phyloP scores from a whole-genome alignment of 2,329 filamentous ascomycete species.

The Diaporthe sp. region DNA sequence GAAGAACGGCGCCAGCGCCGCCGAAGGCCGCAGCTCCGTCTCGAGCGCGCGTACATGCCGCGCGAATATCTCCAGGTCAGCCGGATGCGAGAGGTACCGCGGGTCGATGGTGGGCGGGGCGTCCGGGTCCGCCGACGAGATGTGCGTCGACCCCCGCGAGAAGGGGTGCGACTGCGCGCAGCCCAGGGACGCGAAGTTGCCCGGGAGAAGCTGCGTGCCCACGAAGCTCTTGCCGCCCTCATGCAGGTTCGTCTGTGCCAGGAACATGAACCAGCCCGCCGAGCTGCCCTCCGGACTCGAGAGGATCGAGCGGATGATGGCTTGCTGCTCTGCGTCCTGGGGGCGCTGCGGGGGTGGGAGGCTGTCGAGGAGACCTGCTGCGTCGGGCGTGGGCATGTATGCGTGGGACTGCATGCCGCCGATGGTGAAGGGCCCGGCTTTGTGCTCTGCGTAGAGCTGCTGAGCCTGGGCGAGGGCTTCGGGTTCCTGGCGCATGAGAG shows the following conservation, averaged over 20 bases:
- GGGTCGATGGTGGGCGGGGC: conserved; percentile 62
- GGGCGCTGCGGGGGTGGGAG: conserved; percentile 13
- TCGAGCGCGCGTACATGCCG: conserved; percentile 49
- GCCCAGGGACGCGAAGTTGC: conserved; percentile 41
- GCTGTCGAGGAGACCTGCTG: conserved; percentile 35
- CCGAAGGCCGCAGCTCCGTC: conserved; percentile 40
- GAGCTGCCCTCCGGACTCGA: conserved; percentile 40
- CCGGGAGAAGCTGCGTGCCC: conserved; percentile 38
- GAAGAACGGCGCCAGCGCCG: conserved; percentile 48
- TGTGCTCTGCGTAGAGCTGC: conserved; percentile 40
- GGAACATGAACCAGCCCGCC: conserved; percentile 43
- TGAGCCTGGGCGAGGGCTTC: conserved; percentile 34
- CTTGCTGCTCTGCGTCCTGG: conserved; percentile 35
- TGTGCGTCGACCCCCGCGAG: conserved; percentile 66
- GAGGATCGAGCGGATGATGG: conserved; percentile 40
- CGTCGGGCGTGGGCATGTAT: conserved; percentile 42
- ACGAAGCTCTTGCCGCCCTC: conserved; percentile 41
- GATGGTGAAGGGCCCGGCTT: conserved; percentile 43
- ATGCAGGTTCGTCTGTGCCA: conserved; percentile 43
- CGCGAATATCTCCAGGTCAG: conserved; percentile 61
- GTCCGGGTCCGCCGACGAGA: conserved; percentile 55
- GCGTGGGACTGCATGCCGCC: conserved; percentile 41
- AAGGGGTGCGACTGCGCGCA: conserved; percentile 57
- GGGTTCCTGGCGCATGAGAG: conserved; percentile 34
- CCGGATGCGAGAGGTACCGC: conserved; percentile 63